phyloP scores from a whole-genome alignment of 805 yeast species.

The Cyberlindnera misumaiensis region DNA sequence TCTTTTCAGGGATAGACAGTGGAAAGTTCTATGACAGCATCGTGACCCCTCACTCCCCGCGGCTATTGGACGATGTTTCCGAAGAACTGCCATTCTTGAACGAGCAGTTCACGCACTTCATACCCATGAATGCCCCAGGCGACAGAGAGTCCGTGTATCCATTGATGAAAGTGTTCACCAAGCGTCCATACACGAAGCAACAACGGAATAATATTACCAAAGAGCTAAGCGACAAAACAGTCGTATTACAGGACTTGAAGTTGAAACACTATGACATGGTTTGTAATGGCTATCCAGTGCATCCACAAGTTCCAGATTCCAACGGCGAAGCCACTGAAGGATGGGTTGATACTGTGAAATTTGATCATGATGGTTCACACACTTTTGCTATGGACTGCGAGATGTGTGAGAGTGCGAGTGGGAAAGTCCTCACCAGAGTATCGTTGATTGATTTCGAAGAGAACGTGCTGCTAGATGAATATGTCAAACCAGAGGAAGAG shows the following conservation, averaged over 20 bases:
- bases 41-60: not conserved
- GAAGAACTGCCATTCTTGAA: slow-evolving; percentile 23
- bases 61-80: slow-evolving; percentile 1
- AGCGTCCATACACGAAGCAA: slow-evolving; percentile 47
- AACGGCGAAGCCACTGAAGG: slow-evolving; percentile 18
- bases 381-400: slow-evolving; percentile 90
- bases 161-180: slow-evolving; percentile 47
- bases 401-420: slow-evolving; percentile 65
- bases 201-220: slow-evolving; percentile 40
- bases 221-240: slow-evolving; percentile 26
- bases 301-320: slow-evolving; percentile 27
- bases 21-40: slow-evolving; percentile 34
- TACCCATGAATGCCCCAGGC: slow-evolving; percentile 63
- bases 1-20: slow-evolving; percentile 58
- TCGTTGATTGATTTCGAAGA: slow-evolving; percentile 63
- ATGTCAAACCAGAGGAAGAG: slow-evolving; percentile 69
- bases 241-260: slow-evolving; percentile 46
- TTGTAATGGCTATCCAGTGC: slow-evolving; percentile 55
- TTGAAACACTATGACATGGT: slow-evolving; percentile 42
- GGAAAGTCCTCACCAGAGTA: slow-evolving; percentile 68
- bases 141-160: slow-evolving; percentile 48
- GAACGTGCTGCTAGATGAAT: slow-evolving; percentile 57
- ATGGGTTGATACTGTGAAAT: slow-evolving; percentile 49
- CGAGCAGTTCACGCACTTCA: slow-evolving; percentile 32
- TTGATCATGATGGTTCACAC: slow-evolving; percentile 52